These are phyloP conservation scores for Solanum aculeatissimum DNA, from an alignment of 305 asterid genomes.

Conservation along the genomic window DNA sequence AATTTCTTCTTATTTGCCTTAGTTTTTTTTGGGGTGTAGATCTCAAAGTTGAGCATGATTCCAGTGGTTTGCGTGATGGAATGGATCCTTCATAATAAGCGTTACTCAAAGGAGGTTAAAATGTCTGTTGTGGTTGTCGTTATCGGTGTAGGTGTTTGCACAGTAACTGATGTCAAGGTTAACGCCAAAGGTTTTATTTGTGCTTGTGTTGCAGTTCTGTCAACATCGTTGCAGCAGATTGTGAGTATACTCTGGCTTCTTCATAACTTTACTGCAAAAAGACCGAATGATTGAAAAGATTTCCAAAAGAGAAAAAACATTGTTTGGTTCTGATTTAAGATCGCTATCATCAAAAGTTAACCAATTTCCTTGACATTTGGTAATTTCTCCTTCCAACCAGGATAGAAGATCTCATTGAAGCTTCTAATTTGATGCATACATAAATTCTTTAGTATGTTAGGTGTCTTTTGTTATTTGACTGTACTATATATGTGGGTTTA, in stretches of 20 bases:
- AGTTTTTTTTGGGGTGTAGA: conserved; percentile 30
- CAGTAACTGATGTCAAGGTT: conserved; percentile 88
- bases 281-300: not conserved
- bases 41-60: conserved; percentile 94
- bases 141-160: conserved; percentile 95
- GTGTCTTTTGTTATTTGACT: not conserved
- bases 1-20: not conserved
- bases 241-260: conserved; percentile 34
- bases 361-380: not conserved
- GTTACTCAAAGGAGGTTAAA: conserved; percentile 70
- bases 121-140: conserved; percentile 78
- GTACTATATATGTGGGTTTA: not conserved
- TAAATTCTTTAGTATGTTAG: not conserved
- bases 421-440: not conserved
- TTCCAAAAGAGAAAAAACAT: not conserved
- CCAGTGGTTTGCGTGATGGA: conserved; percentile 93
- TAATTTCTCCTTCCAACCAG: not conserved
- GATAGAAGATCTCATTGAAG: not conserved
- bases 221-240: conserved; percentile 90
- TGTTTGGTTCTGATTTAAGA: not conserved
- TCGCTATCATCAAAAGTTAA: not conserved
- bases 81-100: conserved; percentile 83
- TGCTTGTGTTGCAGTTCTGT: conserved; percentile 79
- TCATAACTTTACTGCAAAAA: not conserved
- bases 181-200: conserved; percentile 72